Base-by-base conservation (phyloP, 2,329 filamentous ascomycete genomes). In the Aspergillus felis region DNA sequence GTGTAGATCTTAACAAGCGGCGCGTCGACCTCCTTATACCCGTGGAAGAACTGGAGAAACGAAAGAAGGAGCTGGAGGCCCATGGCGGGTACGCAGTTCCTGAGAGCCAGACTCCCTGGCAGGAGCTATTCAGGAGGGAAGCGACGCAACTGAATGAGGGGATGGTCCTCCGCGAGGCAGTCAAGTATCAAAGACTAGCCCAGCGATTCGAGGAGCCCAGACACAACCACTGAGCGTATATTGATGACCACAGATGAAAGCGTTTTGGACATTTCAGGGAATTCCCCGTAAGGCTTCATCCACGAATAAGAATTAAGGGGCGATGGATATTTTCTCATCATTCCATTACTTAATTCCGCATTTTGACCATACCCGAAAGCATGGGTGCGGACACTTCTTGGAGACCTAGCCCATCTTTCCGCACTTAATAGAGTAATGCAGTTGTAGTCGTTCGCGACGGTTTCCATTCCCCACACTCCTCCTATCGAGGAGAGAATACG, bases 1-100 rank as follows among this genome's bases (percentile, higher is more conserved):
- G 82, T 3, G 78, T 84, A 5, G 81, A 84, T 60, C 66, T 84
- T 55, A 76, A 67, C 55, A 77, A 78, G 63, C 73, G 81, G 7
- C 73, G 75, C 2, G 81, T 83, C 2, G 76, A 83, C 54, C 74
- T 83, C 48, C 65, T 83, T 24, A 56, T 82, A 2, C 58, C 72
- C 0, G 70, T 74, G 0, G 72, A 74, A 24, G 80, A 82, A 60
- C 66, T 83, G 29, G 64, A 66, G 38, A 58, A 63, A 22, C 71
- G 81, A 28, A 69, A 76, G 29, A 64, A 71, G 28, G 71, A 72
- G 42, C 64, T 80, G 5, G 70, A 76, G 14, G 66, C 66, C 0
- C 63, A 66, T 10, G 75, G 76, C 3, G 76, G 77, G 1, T 78
- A 78, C 55, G 58, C 61, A 17, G 62, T 65, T 0, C 74, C 76